These are phyloP conservation scores for Trapa bicornis DNA, from an alignment of 345 rosid genomes.

Conservation along the genomic window DNA sequence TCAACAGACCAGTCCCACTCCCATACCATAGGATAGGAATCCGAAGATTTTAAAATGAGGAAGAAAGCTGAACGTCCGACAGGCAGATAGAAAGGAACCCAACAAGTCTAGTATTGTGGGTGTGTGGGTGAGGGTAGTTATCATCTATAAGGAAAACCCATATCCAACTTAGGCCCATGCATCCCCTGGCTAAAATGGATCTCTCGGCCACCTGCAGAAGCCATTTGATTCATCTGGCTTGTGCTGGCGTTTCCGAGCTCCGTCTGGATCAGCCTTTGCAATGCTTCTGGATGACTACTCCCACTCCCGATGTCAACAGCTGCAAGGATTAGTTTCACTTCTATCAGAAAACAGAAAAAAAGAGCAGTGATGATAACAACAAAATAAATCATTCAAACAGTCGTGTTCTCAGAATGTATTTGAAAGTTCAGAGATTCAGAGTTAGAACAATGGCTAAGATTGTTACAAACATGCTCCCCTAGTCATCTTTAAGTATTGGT, in stretches of 20 bases:
- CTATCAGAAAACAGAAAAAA: background rate
- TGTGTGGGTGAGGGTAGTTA: background rate
- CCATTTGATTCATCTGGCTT: slow-evolving; percentile 37
- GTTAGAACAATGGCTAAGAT: too few species aligned
- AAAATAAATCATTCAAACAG: background rate
- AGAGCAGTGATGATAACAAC: background rate
- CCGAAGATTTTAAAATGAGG: too few species aligned
- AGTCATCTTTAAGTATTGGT: too few species aligned
- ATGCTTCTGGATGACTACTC: slow-evolving; percentile 50
- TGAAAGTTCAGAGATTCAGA: too few species aligned
- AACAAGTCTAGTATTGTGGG: too few species aligned
- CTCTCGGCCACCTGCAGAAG: slow-evolving; percentile 23
- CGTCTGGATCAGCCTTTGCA: slow-evolving; percentile 69
- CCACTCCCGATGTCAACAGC: slow-evolving; percentile 38
- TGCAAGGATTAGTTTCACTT: slow-evolving; percentile 9
- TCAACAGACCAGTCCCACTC: background rate
- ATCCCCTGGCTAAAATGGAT: slow-evolving; percentile 35
- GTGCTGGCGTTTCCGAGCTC: slow-evolving; percentile 46
- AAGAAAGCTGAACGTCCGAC: too few species aligned
- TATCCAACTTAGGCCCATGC: slow-evolving; percentile 59
- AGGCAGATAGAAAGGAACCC: too few species aligned
- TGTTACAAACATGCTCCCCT: too few species aligned
- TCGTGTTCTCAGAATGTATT: too few species aligned
- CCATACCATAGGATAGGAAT: too few species aligned
- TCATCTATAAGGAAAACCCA: slow-evolving; percentile 55